Conservation (phyloP, 208 protist genomes). For the Trypanosoma melophagium region DNA sequence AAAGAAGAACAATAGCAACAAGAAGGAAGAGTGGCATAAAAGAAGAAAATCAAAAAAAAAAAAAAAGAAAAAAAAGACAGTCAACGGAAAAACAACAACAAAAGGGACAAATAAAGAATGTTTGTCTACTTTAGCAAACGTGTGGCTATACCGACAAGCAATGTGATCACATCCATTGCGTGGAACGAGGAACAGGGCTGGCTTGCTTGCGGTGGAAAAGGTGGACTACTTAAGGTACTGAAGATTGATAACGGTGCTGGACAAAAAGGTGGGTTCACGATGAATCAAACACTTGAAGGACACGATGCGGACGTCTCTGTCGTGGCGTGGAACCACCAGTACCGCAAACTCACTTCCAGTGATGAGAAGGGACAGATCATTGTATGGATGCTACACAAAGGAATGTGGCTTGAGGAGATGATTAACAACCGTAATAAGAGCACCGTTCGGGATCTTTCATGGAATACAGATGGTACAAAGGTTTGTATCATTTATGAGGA, state of each 20-base stretch:
- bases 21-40: background rate
- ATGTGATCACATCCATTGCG: constrained; percentile 76
- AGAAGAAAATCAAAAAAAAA: background rate
- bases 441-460: constrained; percentile 92
- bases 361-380: constrained; percentile 95
- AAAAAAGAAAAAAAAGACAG: background rate
- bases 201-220: constrained; percentile 95
- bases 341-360: constrained; percentile 94
- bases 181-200: constrained; percentile 97
- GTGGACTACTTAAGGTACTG: constrained; percentile 95
- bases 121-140: constrained; percentile 96
- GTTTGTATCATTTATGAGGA: constrained; percentile 98
- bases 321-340: constrained; percentile 95
- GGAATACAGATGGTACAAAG: constrained; percentile 92
- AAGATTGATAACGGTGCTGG: constrained; percentile 86
- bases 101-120: constrained; percentile 50
- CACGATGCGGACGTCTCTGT: constrained; percentile 82
- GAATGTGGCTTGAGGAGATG: constrained; percentile 98
- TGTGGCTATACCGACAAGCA: constrained; percentile 95
- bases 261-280: constrained; percentile 85
- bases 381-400: constrained; percentile 96
- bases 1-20: constrained; percentile 15
- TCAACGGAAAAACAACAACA: constrained; percentile 10
- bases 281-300: constrained; percentile 96
- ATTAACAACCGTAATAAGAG: constrained; percentile 96